Conservation (phyloP, 352 stramenopile species). For the Pythium plurisporium region DNA sequence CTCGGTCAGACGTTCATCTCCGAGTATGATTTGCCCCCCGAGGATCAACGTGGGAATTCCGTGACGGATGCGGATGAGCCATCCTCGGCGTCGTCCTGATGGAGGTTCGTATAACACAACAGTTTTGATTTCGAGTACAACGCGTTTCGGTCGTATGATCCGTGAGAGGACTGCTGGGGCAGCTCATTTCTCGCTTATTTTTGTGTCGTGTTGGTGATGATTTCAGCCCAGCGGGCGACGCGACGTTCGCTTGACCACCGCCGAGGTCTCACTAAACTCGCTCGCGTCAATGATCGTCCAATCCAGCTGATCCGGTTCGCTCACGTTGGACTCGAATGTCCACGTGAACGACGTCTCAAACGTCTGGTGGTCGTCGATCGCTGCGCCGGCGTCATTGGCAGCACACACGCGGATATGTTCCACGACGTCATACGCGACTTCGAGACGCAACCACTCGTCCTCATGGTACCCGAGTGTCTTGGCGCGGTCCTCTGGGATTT, state of each 20-base stretch:
- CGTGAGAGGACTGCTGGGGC: too few relatives aligned
- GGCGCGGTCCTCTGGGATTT: constrained; percentile 16
- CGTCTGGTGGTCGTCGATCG: constrained; percentile 38
- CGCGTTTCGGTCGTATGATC: too few relatives aligned
- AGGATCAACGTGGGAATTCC: background rate
- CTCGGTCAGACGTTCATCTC: constrained; percentile 14
- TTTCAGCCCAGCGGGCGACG: constrained; percentile 8
- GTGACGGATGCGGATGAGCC: background rate
- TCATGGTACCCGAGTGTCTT: constrained; percentile 19
- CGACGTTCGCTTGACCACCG: constrained; percentile 13
- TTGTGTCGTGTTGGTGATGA: background rate
- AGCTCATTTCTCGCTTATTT: background rate
- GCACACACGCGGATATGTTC: constrained; percentile 34
- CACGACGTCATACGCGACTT: constrained; percentile 43
- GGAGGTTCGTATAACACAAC: too few relatives aligned
- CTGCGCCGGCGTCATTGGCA: background rate
- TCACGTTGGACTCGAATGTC: constrained; percentile 59
- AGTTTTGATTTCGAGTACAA: too few relatives aligned
- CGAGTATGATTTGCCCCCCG: background rate
- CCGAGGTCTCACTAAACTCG: constrained; percentile 24
- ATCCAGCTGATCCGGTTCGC: constrained; percentile 25
- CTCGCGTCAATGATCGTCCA: constrained; percentile 39
- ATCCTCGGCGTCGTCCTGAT: background rate
- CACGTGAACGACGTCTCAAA: constrained; percentile 49
- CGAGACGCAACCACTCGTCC: constrained; percentile 43